Evolutionary conservation across 1,139 yeast species (phyloP), one percentile per base, ranked within the genome.

Genomic region (Meyerozyma elateridarum): DNA sequence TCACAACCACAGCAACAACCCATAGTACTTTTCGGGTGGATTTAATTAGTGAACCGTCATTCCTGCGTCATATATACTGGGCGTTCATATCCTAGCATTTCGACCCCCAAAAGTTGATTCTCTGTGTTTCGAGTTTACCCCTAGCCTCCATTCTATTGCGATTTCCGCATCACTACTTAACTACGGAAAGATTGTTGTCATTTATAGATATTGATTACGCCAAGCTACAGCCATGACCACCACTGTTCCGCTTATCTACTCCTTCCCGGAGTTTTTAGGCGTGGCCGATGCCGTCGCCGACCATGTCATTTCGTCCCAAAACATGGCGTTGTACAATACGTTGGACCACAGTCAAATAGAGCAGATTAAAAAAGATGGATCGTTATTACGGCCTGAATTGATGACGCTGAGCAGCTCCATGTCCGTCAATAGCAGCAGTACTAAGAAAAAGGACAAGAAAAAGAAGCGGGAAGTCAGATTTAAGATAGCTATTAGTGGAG

Each of bases 221-320:
- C 24, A 7, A 9, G n/a, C 30, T n/a, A n/a, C 11, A 11, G 13
- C 20, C 21, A 87, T 87, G 96, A 87, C 96, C 2, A 85, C 95
- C 8, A 84, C 94, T 7, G 95, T 88, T 22, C 96, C 96, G 17
- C 79, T 87, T 44, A 82, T 88, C 34, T 87, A 84, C 66, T 85
- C 95, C 30, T 88, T 88, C 55, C 94, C 89, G 28, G 94, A 83
- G 57, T 81, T 87, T 51, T 66, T 79, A 20, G 94, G 88, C 14
- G 96, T 88, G 21, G 96, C 96, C 3, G 94, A 85, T 37, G 96
- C 96, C 15, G 95, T 89, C 26, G 96, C 95, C 1, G 91, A 85
- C 51, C 88, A 85, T 52, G 79, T 89, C 35, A 75, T 88, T 29
- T 70, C 79, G 25, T 83, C 89, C 9, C 97, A 91, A 60, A 81